phyloP scores from a whole-genome alignment of 108 stramenopile genomes.

The Mediolabrus comicus region DNA sequence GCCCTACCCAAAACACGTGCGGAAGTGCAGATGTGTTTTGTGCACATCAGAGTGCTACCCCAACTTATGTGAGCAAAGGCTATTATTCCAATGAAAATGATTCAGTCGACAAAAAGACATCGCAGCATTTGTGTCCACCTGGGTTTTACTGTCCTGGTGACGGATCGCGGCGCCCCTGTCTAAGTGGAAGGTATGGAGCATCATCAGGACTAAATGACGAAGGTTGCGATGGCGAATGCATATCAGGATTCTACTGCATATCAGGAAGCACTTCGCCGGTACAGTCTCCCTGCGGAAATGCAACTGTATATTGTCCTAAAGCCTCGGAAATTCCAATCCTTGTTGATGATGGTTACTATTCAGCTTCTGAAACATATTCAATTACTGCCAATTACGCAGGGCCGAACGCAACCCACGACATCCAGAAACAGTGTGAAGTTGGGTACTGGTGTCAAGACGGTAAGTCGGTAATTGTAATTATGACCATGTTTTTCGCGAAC shows the following conservation, averaged over 20 bases:
- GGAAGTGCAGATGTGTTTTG: constrained; percentile 34
- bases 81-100: constrained; percentile 34
- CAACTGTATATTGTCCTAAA: constrained; percentile 27
- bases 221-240: constrained; percentile 21
- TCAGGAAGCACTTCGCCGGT: constrained; percentile 17
- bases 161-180: constrained; percentile 16
- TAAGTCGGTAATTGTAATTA: no score
- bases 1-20: constrained; percentile 28
- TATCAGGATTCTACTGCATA: constrained; percentile 25
- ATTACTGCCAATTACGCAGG: constrained; percentile 21
- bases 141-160: constrained; percentile 32
- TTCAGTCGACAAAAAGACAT: constrained; percentile 9
- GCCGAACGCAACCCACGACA: constrained; percentile 32
- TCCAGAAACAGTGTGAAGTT: constrained; percentile 29
- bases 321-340: constrained; percentile 13
- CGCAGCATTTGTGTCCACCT: constrained; percentile 30
- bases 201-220: constrained; percentile 9
- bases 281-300: constrained; percentile 37
- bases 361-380: constrained; percentile 16
- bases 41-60: constrained; percentile 12
- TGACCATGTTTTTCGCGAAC: no score
- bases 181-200: constrained; percentile 12
- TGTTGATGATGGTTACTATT: constrained; percentile 30
- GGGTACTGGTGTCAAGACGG: constrained; percentile 34
- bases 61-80: constrained; percentile 28